Evolutionary conservation across 2,329 filamentous ascomycete species (phyloP).

Genomic region (Davidsoniella neocaledoniae): DNA sequence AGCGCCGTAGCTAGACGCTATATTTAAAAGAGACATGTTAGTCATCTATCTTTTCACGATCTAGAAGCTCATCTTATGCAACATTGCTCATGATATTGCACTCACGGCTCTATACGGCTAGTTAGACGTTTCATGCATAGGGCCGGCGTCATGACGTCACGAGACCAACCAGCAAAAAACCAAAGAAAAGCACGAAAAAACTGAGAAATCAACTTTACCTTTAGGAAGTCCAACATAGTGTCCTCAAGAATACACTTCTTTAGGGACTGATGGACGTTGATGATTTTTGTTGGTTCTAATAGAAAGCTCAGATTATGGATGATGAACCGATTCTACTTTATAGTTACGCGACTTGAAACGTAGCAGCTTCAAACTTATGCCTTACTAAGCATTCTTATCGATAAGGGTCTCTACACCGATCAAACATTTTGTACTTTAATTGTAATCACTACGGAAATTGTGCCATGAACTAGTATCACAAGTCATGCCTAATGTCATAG

Average conservation of each 20-base stretch:
- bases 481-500: no score
- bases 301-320: background rate
- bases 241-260: constrained; percentile 1
- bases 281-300: background rate
- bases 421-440: no score
- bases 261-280: background rate
- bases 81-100: background rate
- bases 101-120: no score
- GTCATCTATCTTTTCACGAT: background rate
- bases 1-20: constrained; percentile 67
- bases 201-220: constrained; percentile 5
- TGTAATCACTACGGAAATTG: no score
- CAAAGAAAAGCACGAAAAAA: background rate
- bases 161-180: background rate
- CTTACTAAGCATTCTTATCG: background rate
- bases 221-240: constrained; percentile 12
- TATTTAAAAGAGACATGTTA: constrained; percentile 4
- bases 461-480: no score
- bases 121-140: no score
- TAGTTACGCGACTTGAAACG: background rate
- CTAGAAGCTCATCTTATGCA: background rate
- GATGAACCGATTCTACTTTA: no score
- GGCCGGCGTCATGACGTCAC: constrained; percentile 2
- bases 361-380: background rate
- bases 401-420: background rate